Evolutionary conservation across 2,329 filamentous ascomycete species (phyloP).

Genomic region (Capronia coronata): DNA sequence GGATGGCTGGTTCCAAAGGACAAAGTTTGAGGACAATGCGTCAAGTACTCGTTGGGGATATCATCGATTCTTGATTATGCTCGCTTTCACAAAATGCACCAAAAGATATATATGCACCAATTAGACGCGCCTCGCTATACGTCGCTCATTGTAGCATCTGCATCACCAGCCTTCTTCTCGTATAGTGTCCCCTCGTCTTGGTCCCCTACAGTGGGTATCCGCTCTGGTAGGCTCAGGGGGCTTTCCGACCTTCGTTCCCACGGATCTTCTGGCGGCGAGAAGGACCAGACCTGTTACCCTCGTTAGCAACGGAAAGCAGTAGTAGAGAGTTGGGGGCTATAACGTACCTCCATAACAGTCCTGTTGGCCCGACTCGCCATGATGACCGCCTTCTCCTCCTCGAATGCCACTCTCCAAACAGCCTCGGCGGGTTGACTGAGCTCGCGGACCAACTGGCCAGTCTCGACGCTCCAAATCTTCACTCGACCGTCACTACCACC

Average conservation of each 20-base stretch:
- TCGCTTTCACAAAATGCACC: background rate
- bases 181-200: conserved; percentile 15
- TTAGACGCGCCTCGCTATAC: conserved; percentile 5
- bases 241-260: conserved; percentile 33
- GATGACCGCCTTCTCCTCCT: conserved; percentile 96
- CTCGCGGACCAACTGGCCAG: conserved; percentile 82
- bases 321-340: conserved; percentile 3
- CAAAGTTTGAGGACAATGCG: no score
- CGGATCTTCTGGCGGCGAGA: conserved; percentile 73
- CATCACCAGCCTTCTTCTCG: conserved; percentile 12
- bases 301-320: background rate
- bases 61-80: background rate
- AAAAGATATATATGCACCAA: background rate
- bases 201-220: conserved; percentile 4
- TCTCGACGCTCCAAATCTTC: conserved; percentile 96
- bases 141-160: conserved; percentile 21
- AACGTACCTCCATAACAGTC: conserved; percentile 92
- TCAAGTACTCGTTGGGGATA: background rate
- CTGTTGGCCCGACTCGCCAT: conserved; percentile 78
- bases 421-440: conserved; percentile 86
- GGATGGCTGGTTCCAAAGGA: background rate
- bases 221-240: conserved; percentile 40
- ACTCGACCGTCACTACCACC: conserved; percentile 96
- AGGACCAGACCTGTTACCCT: conserved; percentile 72
- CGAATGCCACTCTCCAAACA: conserved; percentile 96